Evolutionary conservation across 2,329 filamentous ascomycete genomes (phyloP).

Genomic region (Sclerotinia subarctica): DNA sequence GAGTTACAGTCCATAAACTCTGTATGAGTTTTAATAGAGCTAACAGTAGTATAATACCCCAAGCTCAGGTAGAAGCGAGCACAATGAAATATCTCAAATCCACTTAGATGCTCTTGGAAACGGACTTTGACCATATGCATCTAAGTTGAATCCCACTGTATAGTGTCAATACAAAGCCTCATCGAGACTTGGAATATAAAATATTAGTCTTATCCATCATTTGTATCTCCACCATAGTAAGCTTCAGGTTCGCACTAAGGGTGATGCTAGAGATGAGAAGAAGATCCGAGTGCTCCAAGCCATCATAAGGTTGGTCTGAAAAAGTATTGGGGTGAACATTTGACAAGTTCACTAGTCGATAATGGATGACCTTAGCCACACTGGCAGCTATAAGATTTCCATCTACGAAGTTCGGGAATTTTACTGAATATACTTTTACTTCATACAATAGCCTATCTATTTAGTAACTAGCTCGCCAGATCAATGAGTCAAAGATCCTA

Average conservation of each 20-base stretch:
- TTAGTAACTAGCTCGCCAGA: too few relatives aligned
- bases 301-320: background rate
- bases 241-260: background rate
- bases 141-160: background rate
- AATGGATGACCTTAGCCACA: background rate
- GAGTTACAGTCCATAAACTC: too few relatives aligned
- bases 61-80: background rate
- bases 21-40: too few relatives aligned
- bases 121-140: too few relatives aligned
- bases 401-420: too few relatives aligned
- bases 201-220: background rate
- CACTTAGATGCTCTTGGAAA: too few relatives aligned
- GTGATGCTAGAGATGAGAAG: background rate
- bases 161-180: background rate
- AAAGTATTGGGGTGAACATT: background rate
- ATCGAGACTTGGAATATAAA: background rate
- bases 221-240: background rate
- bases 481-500: too few relatives aligned
- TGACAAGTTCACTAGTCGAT: constrained; percentile 4
- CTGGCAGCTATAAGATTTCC: background rate
- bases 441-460: too few relatives aligned
- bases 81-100: background rate
- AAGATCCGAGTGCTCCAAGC: constrained; percentile 1
- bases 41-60: too few relatives aligned
- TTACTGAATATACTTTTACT: too few relatives aligned